Evolutionary conservation across 139 green algal species (phyloP), one percentile per base, ranked within the genome.

Genomic region (Monoraphidium neglectum): DNA sequence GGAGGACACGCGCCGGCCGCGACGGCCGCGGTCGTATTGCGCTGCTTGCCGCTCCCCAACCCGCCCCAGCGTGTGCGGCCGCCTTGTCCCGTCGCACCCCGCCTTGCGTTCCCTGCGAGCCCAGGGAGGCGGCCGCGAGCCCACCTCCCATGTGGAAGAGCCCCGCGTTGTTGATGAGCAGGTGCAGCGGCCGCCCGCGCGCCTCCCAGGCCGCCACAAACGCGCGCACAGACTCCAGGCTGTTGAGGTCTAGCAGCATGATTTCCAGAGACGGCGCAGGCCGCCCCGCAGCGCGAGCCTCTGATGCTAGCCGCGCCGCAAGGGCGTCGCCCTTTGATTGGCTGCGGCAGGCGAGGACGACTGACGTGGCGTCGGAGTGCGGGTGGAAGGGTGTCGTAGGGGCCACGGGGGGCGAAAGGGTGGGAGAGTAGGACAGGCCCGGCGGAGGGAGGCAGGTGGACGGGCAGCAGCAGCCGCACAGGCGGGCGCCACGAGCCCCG

Each of bases 141-240:
- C n/a, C n/a, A 93, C 86, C 87, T 46, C 85, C 84, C 74, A 96
- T 92, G 32, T 84, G 81, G 76, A 92, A 95, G 2, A 97, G 81
- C 43, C 93, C 94, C 3, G 93, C 94, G 73, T 98, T 98, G 90
- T 97, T 97, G 74, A 98, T 74, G 0, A 98, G 88, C 13, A 92
- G 68, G 68, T 98, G 89, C 64, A 97, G 81, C n/a, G 89, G 86
- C 15, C 80, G 74, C 65, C 61, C 2, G 37, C 85, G 49, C 15
- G 73, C 63, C 59, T 88, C 46, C 89, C 91, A 97, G 3, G 59
- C 57, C 2, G 72, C 38, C 0, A 70, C 84, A 86, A 97, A 97
- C 4, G 56, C 35, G 1, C 89, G 80, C 28, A 97, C 89, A 16
- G 92, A 97, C 24, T 85, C 66, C 49, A 97, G 79, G 6, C 79